Conservation (phyloP, 2,329 filamentous ascomycete genomes). For the Xylaria polymorpha region DNA sequence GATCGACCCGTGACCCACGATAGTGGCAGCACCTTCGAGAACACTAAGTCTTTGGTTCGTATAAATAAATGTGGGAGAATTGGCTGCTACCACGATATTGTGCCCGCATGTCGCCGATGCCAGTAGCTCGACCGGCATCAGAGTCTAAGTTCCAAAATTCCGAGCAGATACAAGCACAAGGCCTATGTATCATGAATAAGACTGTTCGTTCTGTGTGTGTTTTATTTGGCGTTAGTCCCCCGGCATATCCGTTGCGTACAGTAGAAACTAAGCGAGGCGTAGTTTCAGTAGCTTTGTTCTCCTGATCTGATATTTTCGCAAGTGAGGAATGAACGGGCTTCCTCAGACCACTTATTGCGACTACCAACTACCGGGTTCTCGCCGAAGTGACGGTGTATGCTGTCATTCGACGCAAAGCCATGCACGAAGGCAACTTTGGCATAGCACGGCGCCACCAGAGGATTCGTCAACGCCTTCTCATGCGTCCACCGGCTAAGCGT, state of each 20-base stretch:
- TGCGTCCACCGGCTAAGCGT: constrained; percentile 21
- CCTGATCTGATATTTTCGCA: constrained; percentile 20
- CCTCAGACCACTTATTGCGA: constrained; percentile 12
- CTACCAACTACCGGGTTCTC: constrained; percentile 21
- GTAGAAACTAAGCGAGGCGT: constrained; percentile 23
- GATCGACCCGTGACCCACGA: constrained; percentile 6
- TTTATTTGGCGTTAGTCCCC: constrained; percentile 16
- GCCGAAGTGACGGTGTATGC: constrained; percentile 16
- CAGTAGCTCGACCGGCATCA: constrained; percentile 17
- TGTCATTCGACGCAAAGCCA: constrained; percentile 23
- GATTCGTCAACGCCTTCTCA: constrained; percentile 20
- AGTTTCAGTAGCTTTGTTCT: constrained; percentile 23
- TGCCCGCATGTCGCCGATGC: constrained; percentile 31
- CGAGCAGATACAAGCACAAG: constrained; percentile 9
- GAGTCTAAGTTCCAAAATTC: background rate
- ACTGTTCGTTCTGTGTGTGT: constrained; percentile 16
- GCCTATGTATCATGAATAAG: constrained; percentile 4
- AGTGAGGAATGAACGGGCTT: constrained; percentile 25
- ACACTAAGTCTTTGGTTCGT: constrained; percentile 22
- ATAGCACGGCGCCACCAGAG: constrained; percentile 30
- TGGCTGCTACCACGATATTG: constrained; percentile 37
- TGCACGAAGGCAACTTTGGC: constrained; percentile 22
- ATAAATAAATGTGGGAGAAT: constrained; percentile 23
- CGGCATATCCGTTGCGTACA: constrained; percentile 23
- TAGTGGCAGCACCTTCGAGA: constrained; percentile 12